phyloP scores from a whole-genome alignment of 805 yeast genomes.

The Wickerhamiella cacticola region DNA sequence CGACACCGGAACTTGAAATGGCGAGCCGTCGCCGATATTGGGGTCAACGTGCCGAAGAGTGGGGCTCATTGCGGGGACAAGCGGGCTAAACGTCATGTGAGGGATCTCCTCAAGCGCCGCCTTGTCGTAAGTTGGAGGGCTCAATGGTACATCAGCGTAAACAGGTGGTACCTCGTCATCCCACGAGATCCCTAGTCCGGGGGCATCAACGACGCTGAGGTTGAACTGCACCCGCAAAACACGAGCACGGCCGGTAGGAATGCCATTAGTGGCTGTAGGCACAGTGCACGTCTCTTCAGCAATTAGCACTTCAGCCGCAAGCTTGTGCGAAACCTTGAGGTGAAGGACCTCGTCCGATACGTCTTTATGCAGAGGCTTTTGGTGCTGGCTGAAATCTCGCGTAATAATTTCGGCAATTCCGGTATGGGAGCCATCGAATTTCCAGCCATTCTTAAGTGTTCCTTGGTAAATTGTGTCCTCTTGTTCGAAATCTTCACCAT shows the following conservation, averaged over 20 bases:
- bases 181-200: conserved; percentile 96
- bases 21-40: conserved; percentile 9
- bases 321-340: conserved; percentile 57
- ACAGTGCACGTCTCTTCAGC: conserved; percentile 57
- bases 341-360: conserved; percentile 74
- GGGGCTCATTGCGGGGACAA: conserved; percentile 18
- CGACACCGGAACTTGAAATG: not conserved
- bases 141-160: conserved; percentile 71
- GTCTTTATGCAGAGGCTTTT: conserved; percentile 28
- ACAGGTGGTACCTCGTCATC: conserved; percentile 98
- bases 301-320: conserved; percentile 80
- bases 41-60: conserved; percentile 24
- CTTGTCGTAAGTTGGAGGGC: conserved; percentile 70
- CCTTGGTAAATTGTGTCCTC: conserved; percentile 62
- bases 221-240: conserved; percentile 91
- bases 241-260: conserved; percentile 80
- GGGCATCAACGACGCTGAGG: conserved; percentile 68
- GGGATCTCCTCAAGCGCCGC: conserved; percentile 24
- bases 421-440: conserved; percentile 66
- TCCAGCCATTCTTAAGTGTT: conserved; percentile 87
- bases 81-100: conserved; percentile 17
- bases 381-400: conserved; percentile 24
- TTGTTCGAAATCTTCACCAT: conserved; percentile 40
- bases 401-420: conserved; percentile 61
- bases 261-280: conserved; percentile 26